Evolutionary conservation across 352 stramenopile genomes (phyloP).

Genomic region (Albugo laibachii): DNA sequence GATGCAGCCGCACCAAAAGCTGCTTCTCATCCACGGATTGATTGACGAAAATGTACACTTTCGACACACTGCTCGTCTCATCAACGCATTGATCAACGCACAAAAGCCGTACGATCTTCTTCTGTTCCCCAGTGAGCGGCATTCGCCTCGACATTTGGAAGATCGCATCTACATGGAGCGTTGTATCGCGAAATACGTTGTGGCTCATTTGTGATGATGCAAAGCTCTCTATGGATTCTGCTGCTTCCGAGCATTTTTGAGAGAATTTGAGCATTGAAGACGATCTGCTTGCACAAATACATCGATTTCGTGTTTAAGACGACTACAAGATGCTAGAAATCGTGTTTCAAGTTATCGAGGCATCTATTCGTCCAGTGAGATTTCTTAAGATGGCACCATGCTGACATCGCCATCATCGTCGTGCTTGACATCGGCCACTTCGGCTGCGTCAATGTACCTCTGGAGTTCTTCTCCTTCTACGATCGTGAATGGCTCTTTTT

Average conservation of each 20-base stretch:
- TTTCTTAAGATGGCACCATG: conserved; percentile 15
- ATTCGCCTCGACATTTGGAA: conserved; percentile 84
- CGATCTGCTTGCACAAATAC: not conserved
- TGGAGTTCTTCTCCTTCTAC: conserved; percentile 88
- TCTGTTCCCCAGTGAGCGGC: conserved; percentile 90
- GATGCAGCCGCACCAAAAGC: conserved; percentile 73
- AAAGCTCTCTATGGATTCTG: too few species aligned
- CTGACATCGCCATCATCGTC: conserved; percentile 47
- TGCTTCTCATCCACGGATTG: conserved; percentile 91
- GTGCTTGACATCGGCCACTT: conserved; percentile 70
- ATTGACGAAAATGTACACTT: conserved; percentile 99
- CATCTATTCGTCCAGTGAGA: too few species aligned
- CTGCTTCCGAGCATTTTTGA: too few species aligned
- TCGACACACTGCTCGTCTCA: conserved; percentile 90
- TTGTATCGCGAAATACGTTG: conserved; percentile 78
- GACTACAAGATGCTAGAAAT: not conserved
- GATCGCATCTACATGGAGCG: conserved; percentile 93
- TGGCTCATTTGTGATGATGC: conserved; percentile 34
- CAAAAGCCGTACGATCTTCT: conserved; percentile 93
- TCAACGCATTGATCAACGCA: conserved; percentile 87
- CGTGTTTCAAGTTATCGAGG: too few species aligned
- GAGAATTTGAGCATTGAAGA: not conserved
- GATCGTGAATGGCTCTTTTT: conserved; percentile 85
- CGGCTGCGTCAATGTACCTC: conserved; percentile 82
- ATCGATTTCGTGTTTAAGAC: not conserved